Conservation (phyloP, 2,329 filamentous ascomycete genomes). For the Lachnellula subtilissima region DNA sequence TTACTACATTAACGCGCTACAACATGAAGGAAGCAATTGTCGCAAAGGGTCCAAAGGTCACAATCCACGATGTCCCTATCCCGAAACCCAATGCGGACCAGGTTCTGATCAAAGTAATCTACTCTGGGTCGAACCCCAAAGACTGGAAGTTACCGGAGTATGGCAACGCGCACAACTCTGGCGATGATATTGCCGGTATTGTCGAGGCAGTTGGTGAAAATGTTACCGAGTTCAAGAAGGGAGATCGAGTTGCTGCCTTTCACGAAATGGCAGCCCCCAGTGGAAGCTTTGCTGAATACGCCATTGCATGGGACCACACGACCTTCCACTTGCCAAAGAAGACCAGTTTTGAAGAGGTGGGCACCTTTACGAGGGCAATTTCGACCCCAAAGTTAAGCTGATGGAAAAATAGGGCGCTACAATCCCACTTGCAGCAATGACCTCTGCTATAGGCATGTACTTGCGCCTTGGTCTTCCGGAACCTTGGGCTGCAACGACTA, state of each 20-base stretch:
- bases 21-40: conserved; percentile 32
- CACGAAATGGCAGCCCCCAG: conserved; percentile 46
- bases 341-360: conserved; percentile 28
- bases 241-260: conserved; percentile 45
- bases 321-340: conserved; percentile 42
- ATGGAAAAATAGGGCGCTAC: conserved; percentile 41
- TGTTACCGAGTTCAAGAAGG: conserved; percentile 40
- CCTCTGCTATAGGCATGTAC: conserved; percentile 38
- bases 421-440: conserved; percentile 41
- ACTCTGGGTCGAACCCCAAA: conserved; percentile 30
- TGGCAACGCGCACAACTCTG: conserved; percentile 23
- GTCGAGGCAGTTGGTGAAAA: conserved; percentile 45
- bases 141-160: conserved; percentile 28
- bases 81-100: conserved; percentile 30
- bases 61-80: conserved; percentile 27
- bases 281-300: conserved; percentile 59
- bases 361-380: conserved; percentile 32
- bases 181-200: conserved; percentile 36
- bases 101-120: conserved; percentile 31
- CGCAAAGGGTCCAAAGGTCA: conserved; percentile 23
- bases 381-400: neutral
- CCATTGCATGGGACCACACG: conserved; percentile 49
- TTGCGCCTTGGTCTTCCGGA: conserved; percentile 35
- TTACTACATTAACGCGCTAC: neutral
- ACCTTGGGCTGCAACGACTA: conserved; percentile 32